Conservation (phyloP, 2,329 filamentous ascomycete genomes). For the Trichoderma sp. region DNA sequence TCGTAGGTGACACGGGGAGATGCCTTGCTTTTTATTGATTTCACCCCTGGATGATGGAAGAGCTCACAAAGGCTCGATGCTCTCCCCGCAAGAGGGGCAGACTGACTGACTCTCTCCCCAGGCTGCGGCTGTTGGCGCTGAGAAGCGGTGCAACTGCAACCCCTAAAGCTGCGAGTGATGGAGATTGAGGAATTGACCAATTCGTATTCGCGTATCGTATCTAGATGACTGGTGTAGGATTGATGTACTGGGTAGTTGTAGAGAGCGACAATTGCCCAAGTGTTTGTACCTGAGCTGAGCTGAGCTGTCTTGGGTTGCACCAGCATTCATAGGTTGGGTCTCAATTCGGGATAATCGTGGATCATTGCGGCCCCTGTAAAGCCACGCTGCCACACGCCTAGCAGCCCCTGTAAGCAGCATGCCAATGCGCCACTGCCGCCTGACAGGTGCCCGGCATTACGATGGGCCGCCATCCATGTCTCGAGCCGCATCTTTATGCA, state of each 20-base stretch:
- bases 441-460: conserved; percentile 18
- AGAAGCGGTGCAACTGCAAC: conserved; percentile 8
- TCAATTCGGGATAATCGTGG: neutral
- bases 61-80: neutral
- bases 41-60: neutral
- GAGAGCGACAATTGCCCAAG: neutral
- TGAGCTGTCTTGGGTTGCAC: neutral
- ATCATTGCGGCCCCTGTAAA: neutral
- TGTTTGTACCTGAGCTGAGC: neutral
- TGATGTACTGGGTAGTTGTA: neutral
- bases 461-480: neutral
- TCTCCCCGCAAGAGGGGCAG: neutral
- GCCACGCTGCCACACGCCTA: conserved; percentile 4
- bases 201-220: neutral
- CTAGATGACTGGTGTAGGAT: neutral
- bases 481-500: neutral
- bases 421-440: conserved; percentile 18
- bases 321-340: neutral
- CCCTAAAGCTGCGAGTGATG: neutral
- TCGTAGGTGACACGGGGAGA: neutral
- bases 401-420: conserved; percentile 7
- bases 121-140: neutral
- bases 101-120: too few relatives aligned
- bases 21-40: neutral
- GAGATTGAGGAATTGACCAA: neutral